Conservation (phyloP, 1,284 basidiomycete genomes). For the Rhodotorula glutinis region DNA sequence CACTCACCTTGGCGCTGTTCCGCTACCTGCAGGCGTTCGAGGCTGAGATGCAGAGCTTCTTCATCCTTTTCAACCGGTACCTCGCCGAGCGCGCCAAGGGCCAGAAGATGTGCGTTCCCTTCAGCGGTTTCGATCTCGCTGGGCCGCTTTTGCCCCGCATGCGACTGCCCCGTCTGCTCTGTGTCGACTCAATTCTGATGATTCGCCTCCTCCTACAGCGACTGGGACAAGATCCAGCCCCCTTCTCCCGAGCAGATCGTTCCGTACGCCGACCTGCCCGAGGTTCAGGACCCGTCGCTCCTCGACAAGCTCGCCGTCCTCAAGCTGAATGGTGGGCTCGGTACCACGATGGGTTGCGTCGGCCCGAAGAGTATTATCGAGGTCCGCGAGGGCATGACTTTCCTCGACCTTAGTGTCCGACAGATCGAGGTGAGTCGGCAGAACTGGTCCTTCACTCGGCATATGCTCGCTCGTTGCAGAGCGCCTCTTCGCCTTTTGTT, state of each 20-base stretch:
- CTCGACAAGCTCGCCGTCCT: conserved; percentile 95
- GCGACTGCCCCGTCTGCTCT: too few relatives aligned
- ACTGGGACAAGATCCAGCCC: conserved; percentile 97
- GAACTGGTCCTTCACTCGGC: too few relatives aligned
- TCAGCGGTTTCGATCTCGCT: too few relatives aligned
- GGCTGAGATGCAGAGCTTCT: conserved; percentile 98
- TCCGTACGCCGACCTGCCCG: conserved; percentile 71
- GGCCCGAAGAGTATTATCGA: conserved; percentile 58
- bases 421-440: conserved; percentile 72
- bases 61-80: conserved; percentile 98
- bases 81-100: conserved; percentile 91
- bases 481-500: not conserved
- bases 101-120: conserved; percentile 75
- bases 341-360: conserved; percentile 88
- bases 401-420: conserved; percentile 93
- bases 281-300: conserved; percentile 63
- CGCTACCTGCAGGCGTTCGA: conserved; percentile 68
- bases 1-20: not conserved
- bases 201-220: conserved; percentile 54
- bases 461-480: too few relatives aligned
- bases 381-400: conserved; percentile 70
- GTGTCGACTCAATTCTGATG: too few relatives aligned
- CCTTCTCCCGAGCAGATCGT: conserved; percentile 91
- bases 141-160: too few relatives aligned
- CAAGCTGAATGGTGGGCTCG: conserved; percentile 99